Conservation (phyloP, 2,329 filamentous ascomycete genomes). For the Ophiostoma triangulosporum region DNA sequence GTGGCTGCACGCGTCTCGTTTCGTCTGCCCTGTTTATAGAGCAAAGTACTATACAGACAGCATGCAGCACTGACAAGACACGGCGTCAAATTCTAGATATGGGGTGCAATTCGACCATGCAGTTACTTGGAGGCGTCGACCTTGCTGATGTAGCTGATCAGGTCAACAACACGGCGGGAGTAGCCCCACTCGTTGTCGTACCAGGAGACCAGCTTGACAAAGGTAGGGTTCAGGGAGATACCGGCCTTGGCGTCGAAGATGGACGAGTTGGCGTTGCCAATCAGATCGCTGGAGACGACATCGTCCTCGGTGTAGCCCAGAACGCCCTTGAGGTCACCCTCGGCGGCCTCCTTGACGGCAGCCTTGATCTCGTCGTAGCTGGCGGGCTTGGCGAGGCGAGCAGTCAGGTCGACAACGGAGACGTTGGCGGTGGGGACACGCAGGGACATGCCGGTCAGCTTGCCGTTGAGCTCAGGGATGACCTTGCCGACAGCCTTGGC, state of each 20-base stretch:
- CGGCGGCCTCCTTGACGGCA: conserved; percentile 73
- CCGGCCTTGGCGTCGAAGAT: conserved; percentile 99
- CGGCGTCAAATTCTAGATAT: conserved; percentile 5
- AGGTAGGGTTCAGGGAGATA: conserved; percentile 97
- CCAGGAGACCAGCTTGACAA: conserved; percentile 97
- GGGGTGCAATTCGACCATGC: conserved; percentile 8
- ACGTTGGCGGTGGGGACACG: conserved; percentile 98
- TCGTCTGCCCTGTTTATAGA: background rate
- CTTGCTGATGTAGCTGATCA: conserved; percentile 66
- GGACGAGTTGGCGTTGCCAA: conserved; percentile 84
- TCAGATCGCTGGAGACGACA: conserved; percentile 85
- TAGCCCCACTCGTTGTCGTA: conserved; percentile 99
- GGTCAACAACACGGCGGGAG: conserved; percentile 86
- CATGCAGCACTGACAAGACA: background rate
- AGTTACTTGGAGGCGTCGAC: conserved; percentile 47
- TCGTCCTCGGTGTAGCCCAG: conserved; percentile 96
- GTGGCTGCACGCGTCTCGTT: background rate
- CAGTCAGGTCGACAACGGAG: conserved; percentile 95
- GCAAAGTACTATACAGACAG: background rate
- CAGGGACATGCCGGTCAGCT: conserved; percentile 99
- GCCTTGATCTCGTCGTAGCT: conserved; percentile 86
- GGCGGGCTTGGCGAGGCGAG: conserved; percentile 82
- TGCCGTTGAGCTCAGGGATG: conserved; percentile 94
- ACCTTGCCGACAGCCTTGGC: conserved; percentile 99
- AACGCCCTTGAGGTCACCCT: conserved; percentile 78